Base-by-base conservation (phyloP, 1,284 basidiomycete species). In the Stereum hirsutum region DNA sequence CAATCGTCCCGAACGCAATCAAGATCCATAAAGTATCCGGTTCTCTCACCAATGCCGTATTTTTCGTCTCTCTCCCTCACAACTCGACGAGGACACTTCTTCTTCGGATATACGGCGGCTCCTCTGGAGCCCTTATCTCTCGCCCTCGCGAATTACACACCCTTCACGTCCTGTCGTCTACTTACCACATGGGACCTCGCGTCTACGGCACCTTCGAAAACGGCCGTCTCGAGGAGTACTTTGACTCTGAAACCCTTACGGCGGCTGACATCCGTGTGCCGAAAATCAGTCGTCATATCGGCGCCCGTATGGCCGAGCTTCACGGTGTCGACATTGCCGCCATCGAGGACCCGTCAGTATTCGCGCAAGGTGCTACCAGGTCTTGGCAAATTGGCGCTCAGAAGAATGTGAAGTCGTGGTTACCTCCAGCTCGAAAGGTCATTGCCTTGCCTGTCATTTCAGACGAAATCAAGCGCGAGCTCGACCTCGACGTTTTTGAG, bases 131-230 rank as follows among this genome's bases (percentile, higher is more conserved):
- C 19, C 76, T 97, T 55, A 91, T 97, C 54, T 89, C 86, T 46
- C 85, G 92, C 19, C 72, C 80, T 12, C 77, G 75, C 49, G 93
- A 96, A 60, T 75, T 96, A 25, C 81, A 85, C 51, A 88, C 82
- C 21, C 76, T 97, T 31, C 89, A 96, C 62, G 69, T 87, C 36
- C 80, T 97, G 39, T 93, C 89, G 27, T 86, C 87, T 15, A 71
- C 70, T 48, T 95, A 93, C 63, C 75, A 75, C 52, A 86, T 97
- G 45, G 93, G 91, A n/a, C 91, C 93, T 24, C 75, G 78, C 51
- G 79, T 97, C 24, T 91, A 89, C 57, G 93, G 93, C 42, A 96
- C 92, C 1, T 96, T 97, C 62, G 74, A 78, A 52, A 97, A 97
- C 61, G 93, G 93, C 28, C 81, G 93, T 31, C 68, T 96, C 39